Conservation (phyloP, 2,329 filamentous ascomycete genomes). For the Plenodomus tracheiphilus region DNA sequence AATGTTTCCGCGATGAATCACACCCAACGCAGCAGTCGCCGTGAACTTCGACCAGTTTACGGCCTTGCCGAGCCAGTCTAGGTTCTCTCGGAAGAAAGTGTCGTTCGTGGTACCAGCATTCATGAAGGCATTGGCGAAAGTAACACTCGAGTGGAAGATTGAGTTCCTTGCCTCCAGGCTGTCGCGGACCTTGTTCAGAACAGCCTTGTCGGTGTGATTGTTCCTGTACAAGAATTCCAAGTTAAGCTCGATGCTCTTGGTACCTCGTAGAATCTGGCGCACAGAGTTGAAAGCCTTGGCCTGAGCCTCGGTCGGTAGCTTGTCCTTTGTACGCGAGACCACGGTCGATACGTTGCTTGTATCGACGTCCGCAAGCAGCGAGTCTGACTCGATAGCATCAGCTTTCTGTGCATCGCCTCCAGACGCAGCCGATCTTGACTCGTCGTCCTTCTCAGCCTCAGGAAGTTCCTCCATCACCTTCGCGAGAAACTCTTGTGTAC, state of each 20-base stretch:
- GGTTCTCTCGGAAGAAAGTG: slow-evolving; percentile 96
- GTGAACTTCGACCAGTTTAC: slow-evolving; percentile 99
- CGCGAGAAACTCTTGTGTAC: slow-evolving; percentile 92
- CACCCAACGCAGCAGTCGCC: slow-evolving; percentile 90
- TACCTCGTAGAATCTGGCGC: slow-evolving; percentile 73
- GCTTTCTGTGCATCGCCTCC: slow-evolving; percentile 43
- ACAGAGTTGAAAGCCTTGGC: slow-evolving; percentile 61
- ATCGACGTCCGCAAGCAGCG: slow-evolving; percentile 59
- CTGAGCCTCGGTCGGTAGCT: slow-evolving; percentile 53
- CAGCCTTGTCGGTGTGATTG: slow-evolving; percentile 88
- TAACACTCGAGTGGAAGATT: slow-evolving; percentile 97
- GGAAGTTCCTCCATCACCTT: slow-evolving; percentile 86
- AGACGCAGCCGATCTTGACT: slow-evolving; percentile 38
- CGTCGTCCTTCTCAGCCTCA: slow-evolving; percentile 50
- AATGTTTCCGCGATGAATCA: slow-evolving; percentile 94
- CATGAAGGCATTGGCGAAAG: slow-evolving; percentile 98
- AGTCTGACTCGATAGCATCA: slow-evolving; percentile 61
- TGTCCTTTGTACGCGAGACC: slow-evolving; percentile 48
- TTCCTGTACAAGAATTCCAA: slow-evolving; percentile 96
- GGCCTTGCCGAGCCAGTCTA: slow-evolving; percentile 97
- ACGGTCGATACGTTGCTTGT: slow-evolving; percentile 58
- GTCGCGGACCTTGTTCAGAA: slow-evolving; percentile 95
- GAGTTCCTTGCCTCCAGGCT: slow-evolving; percentile 95
- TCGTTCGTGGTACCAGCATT: slow-evolving; percentile 98
- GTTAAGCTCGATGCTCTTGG: slow-evolving; percentile 91